Base-by-base conservation (phyloP, 345 rosid species). In the Dimocarpus longan region DNA sequence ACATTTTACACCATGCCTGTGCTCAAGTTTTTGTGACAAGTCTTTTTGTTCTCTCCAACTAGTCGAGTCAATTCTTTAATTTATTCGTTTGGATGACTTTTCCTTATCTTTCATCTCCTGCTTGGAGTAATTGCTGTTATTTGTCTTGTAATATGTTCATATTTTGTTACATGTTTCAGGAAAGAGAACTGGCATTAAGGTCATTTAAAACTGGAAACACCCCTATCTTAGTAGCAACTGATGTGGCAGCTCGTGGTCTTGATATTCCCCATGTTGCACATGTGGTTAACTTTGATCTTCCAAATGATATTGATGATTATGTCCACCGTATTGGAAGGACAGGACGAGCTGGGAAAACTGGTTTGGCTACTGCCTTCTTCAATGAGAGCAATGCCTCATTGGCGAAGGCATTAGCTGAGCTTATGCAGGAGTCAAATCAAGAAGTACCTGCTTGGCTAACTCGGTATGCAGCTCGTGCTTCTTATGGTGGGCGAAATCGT, bases 271-370 rank as follows among this genome's bases (percentile, higher is more conserved):
- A 90, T 48, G 99, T 95, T 52, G 87, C 99, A 60, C 99, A 95
- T 54, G 99, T 95, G 6, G 97, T 95, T 71, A 95, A 95, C 82
- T 95, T 95, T 65, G 98, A 95, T 84, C 95, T 95, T 52, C 99
- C 99, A 10, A 93, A 93, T 75, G 99, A 95, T 79, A 95, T 95
- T 42, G 98, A 95, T 75, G 99, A 95, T 83, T 95, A 95, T 62
- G 99, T 95, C 44, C 99, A 95, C 81, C 94, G 98, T 13, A 95
- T 95, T 76, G 99, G 99, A 81, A 79, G 99, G n/a, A 95, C 99
- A 57, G 99, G 99, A 42, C 91, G 99, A 70, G 99, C 99, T 26
- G 99, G 99, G 62, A 95, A 95, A 71, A 66, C 89, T 59, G 99
- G 99, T 68, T 81, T 95, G 52, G 99, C 99, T 3, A 93, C 99